Percentiles rank a stretch among this genome's conserved stretches.
Evolutionary conservation across 352 stramenopile genomes (phyloP).

Genomic region (Elongisporangium prolatum): DNA sequence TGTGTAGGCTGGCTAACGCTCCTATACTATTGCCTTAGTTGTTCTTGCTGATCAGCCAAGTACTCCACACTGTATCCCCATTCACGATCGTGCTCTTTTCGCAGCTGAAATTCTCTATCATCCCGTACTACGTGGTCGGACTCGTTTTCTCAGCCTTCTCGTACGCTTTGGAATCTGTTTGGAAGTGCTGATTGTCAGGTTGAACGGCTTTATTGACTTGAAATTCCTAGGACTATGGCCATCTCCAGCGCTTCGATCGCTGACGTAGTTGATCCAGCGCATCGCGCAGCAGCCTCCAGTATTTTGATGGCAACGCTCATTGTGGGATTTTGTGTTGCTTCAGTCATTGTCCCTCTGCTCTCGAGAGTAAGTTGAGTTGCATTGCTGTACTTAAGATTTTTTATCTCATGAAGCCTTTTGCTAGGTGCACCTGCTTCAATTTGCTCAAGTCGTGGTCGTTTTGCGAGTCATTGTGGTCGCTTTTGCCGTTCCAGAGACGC

Average conservation of each 20-base stretch:
- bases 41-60: constrained; percentile 66
- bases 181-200: background rate
- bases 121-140: constrained; percentile 52
- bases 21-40: constrained; percentile 29
- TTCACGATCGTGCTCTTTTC: constrained; percentile 74
- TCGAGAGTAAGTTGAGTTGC: constrained; percentile 24
- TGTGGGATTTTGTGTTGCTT: constrained; percentile 51
- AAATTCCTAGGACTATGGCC: constrained; percentile 32
- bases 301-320: constrained; percentile 49
- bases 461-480: constrained; percentile 41
- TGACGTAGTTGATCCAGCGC: constrained; percentile 46
- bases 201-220: too few relatives aligned
- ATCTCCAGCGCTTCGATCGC: constrained; percentile 55
- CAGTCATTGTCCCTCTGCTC: constrained; percentile 49
- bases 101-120: constrained; percentile 44
- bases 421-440: constrained; percentile 42
- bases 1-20: background rate
- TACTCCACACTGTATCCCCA: constrained; percentile 44
- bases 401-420: background rate
- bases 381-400: background rate
- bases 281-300: constrained; percentile 53
- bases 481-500: constrained; percentile 56
- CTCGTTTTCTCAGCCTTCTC: constrained; percentile 54
- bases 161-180: constrained; percentile 15
- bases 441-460: constrained; percentile 40